Conservation (phyloP, 768 basidiomycete genomes). For the Hygrophoropsis aurantiaca region DNA sequence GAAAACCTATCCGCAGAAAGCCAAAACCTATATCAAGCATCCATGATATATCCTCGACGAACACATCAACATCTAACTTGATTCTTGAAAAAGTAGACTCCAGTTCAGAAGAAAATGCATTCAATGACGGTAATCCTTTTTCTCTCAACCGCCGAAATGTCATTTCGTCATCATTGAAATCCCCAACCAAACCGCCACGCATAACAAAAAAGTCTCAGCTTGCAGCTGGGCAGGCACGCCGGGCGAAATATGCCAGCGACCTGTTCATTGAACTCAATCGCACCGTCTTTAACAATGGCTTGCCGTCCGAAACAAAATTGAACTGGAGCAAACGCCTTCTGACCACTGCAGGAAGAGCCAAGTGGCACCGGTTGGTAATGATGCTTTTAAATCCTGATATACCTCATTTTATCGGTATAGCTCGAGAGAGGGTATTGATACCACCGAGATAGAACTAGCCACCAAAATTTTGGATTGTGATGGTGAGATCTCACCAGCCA, state of each 20-base stretch:
- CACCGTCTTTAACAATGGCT: constrained; percentile 49
- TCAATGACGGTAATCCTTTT: constrained; percentile 1
- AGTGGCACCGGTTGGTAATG: constrained; percentile 52
- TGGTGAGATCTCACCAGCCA: constrained; percentile 41
- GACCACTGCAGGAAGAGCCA: constrained; percentile 71
- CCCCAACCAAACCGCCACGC: constrained; percentile 21
- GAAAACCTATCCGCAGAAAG: constrained; percentile 40
- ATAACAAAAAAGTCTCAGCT: constrained; percentile 41
- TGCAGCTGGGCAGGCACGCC: constrained; percentile 43
- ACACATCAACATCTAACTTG: background rate
- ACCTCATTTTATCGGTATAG: constrained; percentile 27
- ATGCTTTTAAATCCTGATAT: background rate
- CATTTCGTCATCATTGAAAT: constrained; percentile 5
- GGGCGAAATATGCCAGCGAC: constrained; percentile 52
- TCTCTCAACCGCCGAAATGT: constrained; percentile 4
- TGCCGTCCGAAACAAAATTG: constrained; percentile 56
- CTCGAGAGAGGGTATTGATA: constrained; percentile 56
- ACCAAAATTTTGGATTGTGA: constrained; percentile 78
- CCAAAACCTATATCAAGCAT: constrained; percentile 1
- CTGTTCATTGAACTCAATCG: constrained; percentile 64
- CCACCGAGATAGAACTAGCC: constrained; percentile 73
- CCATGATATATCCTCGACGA: background rate
- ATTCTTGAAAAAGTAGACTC: background rate
- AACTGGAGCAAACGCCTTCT: constrained; percentile 67
- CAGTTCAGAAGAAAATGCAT: background rate